phyloP scores from a whole-genome alignment of 768 basidiomycete species.

The Glaciozyma antarctica region DNA sequence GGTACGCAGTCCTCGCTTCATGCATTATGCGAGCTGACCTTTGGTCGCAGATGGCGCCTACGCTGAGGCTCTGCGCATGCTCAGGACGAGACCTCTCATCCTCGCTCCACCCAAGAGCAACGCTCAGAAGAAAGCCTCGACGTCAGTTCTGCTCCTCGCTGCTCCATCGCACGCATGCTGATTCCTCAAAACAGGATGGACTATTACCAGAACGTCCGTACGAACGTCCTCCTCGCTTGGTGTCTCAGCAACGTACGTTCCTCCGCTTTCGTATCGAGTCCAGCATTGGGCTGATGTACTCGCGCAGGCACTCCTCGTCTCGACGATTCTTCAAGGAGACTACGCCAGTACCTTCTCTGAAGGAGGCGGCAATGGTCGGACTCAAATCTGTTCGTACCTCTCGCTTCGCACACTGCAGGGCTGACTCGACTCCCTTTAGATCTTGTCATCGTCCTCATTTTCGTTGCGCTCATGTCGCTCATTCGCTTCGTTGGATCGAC shows the following conservation, averaged over 20 bases:
- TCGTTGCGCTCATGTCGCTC: conserved; percentile 58
- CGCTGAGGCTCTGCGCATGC: conserved; percentile 69
- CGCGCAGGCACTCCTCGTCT: conserved; percentile 56
- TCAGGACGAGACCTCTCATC: conserved; percentile 35
- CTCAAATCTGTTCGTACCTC: conserved; percentile 43
- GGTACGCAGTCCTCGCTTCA: conserved; percentile 5
- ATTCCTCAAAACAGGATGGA: too few relatives aligned
- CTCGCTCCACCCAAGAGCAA: conserved; percentile 35
- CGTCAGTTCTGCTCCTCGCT: conserved; percentile 81
- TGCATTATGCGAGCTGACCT: neutral
- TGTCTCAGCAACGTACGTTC: conserved; percentile 61
- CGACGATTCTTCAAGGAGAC: conserved; percentile 58
- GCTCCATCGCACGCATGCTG: conserved; percentile 51
- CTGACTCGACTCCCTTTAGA: conserved; percentile 41
- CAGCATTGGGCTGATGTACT: neutral
- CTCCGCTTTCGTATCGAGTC: neutral
- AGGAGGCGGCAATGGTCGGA: conserved; percentile 47
- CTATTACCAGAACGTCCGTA: neutral
- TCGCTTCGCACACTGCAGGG: neutral
- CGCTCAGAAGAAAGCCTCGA: conserved; percentile 34
- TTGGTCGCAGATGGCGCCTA: conserved; percentile 57
- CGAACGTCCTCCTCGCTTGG: conserved; percentile 63
- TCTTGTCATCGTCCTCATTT: conserved; percentile 67
- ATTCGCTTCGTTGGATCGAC: conserved; percentile 56
- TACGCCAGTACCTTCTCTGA: conserved; percentile 54